A percentile compares a stretch with the other conserved stretches of the same genome.
These are phyloP conservation scores for Polyporus tsugae DNA, from an alignment of 1,284 basidiomycete genomes.

Conservation along the genomic window DNA sequence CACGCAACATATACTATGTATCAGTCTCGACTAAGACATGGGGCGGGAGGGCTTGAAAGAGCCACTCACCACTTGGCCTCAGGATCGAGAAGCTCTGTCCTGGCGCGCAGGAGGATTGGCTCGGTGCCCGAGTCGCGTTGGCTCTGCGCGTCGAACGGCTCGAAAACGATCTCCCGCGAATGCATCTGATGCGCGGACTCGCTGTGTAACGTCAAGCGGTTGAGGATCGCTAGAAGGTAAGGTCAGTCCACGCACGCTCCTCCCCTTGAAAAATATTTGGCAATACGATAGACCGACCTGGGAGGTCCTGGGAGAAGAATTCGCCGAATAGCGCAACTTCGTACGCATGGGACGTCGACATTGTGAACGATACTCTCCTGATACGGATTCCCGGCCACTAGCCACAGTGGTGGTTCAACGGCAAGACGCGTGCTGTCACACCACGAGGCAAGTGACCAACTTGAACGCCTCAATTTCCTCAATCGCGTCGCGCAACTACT, in stretches of 20 bases:
- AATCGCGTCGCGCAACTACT: not conserved
- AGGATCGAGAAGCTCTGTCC: conserved; percentile 69
- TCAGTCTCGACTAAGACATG: not conserved
- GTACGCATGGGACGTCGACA: conserved; percentile 57
- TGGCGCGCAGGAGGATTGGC: conserved; percentile 75
- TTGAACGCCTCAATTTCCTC: not conserved
- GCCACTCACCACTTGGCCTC: conserved; percentile 64
- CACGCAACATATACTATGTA: not conserved
- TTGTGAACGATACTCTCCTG: not conserved
- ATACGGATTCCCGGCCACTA: not conserved
- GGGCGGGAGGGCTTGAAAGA: not conserved
- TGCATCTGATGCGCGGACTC: conserved; percentile 77
- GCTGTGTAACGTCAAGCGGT: conserved; percentile 78
- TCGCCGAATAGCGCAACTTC: conserved; percentile 83
- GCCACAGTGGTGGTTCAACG: conserved; percentile 1
- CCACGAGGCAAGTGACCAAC: conserved; percentile 9
- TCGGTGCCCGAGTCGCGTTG: conserved; percentile 67
- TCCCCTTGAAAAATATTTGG: not conserved
- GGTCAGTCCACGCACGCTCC: conserved; percentile 1
- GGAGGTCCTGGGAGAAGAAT: conserved; percentile 57
- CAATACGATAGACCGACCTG: conserved; percentile 28
- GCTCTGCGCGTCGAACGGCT: conserved; percentile 70
- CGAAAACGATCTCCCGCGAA: conserved; percentile 76
- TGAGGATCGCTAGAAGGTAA: conserved; percentile 67
- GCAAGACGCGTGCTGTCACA: conserved; percentile 8